phyloP scores from a whole-genome alignment of 2,329 filamentous ascomycete genomes.

The Aspergillus pseudonomiae region DNA sequence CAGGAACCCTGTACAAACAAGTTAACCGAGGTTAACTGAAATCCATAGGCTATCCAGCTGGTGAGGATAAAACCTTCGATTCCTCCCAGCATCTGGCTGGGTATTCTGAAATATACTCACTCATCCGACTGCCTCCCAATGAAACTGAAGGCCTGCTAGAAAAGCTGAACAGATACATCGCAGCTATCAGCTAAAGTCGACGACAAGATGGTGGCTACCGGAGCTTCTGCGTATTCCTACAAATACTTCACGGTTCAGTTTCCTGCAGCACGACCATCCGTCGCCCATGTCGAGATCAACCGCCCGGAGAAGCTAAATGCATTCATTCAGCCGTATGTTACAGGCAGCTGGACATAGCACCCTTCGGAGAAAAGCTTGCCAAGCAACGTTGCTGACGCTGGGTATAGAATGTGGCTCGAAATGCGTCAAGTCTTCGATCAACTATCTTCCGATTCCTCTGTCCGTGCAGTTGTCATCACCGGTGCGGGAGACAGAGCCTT shows the following conservation, averaged over 20 bases:
- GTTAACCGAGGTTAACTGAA: too few relatives aligned
- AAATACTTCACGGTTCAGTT: conserved; percentile 74
- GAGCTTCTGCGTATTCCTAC: conserved; percentile 22
- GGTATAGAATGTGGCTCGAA: conserved; percentile 77
- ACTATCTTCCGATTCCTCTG: conserved; percentile 70
- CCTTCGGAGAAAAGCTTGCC: neutral
- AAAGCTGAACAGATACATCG: neutral
- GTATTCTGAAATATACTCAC: too few relatives aligned
- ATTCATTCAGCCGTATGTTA: conserved; percentile 66
- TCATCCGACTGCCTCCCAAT: too few relatives aligned
- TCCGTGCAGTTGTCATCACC: conserved; percentile 77
- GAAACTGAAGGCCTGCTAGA: too few relatives aligned
- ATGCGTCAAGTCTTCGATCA: conserved; percentile 71
- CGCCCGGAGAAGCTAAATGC: conserved; percentile 84
- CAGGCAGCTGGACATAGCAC: neutral
- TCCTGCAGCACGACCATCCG: conserved; percentile 61
- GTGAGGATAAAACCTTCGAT: too few relatives aligned
- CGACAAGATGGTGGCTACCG: conserved; percentile 23
- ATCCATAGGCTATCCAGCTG: too few relatives aligned
- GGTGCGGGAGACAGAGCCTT: conserved; percentile 83
- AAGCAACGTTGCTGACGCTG: neutral
- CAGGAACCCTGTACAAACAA: too few relatives aligned
- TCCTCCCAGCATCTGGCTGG: too few relatives aligned
- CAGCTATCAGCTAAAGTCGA: neutral
- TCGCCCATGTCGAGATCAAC: conserved; percentile 93